These are phyloP conservation scores for Chaetomium sp. DNA, from an alignment of 2,329 filamentous ascomycete species.

Conservation along the genomic window DNA sequence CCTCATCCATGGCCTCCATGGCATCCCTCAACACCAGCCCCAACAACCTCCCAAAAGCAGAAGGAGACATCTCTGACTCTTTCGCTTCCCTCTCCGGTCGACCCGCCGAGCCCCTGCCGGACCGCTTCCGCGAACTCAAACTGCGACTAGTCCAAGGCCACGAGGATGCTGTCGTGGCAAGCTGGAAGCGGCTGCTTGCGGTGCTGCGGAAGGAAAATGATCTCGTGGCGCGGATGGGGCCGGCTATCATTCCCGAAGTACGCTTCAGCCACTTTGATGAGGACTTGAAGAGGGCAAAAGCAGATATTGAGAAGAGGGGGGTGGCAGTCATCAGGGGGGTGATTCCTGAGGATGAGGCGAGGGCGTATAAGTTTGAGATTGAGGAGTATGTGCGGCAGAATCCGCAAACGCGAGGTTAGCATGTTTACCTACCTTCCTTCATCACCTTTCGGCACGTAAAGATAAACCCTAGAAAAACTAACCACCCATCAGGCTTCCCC, in stretches of 20 bases:
- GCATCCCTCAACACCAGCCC: too few relatives aligned
- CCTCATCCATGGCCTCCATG: slow-evolving; percentile 16
- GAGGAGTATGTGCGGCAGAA: slow-evolving; percentile 61
- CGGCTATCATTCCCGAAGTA: slow-evolving; percentile 47
- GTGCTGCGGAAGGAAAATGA: slow-evolving; percentile 28
- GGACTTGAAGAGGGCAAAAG: slow-evolving; percentile 31
- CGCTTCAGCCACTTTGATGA: slow-evolving; percentile 40
- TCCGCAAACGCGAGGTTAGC: slow-evolving; percentile 46
- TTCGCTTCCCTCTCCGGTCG: slow-evolving; percentile 53
- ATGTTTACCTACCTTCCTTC: not conserved
- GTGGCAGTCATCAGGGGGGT: slow-evolving; percentile 60
- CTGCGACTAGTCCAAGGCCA: slow-evolving; percentile 43
- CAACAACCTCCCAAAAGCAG: slow-evolving; percentile 35
- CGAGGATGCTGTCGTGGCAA: slow-evolving; percentile 38
- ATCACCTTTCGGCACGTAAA: not conserved
- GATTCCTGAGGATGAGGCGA: slow-evolving; percentile 54
- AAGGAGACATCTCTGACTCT: slow-evolving; percentile 56
- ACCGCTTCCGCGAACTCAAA: slow-evolving; percentile 52
- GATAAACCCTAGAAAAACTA: not conserved
- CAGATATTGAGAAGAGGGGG: slow-evolving; percentile 55
- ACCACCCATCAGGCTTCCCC: slow-evolving; percentile 51
- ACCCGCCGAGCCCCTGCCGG: slow-evolving; percentile 41
- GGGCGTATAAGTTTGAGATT: slow-evolving; percentile 57
- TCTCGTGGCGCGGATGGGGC: slow-evolving; percentile 37
- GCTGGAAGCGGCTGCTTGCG: slow-evolving; percentile 25